Conservation (phyloP, 768 basidiomycete genomes). For the Gautieria morchelliformis region DNA sequence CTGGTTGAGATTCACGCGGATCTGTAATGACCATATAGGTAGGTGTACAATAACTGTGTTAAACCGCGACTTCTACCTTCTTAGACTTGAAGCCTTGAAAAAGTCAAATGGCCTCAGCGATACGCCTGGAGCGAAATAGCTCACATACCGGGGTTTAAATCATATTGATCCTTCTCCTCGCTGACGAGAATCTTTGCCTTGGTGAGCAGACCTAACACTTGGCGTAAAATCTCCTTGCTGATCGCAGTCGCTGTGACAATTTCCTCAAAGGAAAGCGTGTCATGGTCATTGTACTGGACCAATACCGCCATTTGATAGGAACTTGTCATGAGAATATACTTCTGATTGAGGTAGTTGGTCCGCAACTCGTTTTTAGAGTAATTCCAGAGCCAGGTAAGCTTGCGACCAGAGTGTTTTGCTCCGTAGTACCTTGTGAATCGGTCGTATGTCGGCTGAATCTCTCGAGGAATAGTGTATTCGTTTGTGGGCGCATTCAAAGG, state of each 20-base stretch:
- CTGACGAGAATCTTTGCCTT: slow-evolving; percentile 87
- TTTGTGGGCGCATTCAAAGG: slow-evolving; percentile 75
- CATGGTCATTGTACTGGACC: slow-evolving; percentile 85
- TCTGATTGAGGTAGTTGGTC: slow-evolving; percentile 87
- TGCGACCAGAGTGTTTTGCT: slow-evolving; percentile 87
- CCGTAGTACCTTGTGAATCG: slow-evolving; percentile 91
- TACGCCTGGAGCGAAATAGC: not conserved
- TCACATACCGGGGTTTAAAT: slow-evolving; percentile 70
- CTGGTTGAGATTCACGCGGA: slow-evolving; percentile 81
- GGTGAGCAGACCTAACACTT: slow-evolving; percentile 49
- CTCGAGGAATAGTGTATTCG: slow-evolving; percentile 82
- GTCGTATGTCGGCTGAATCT: slow-evolving; percentile 81
- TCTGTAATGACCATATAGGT: slow-evolving; percentile 31
- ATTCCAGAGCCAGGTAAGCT: slow-evolving; percentile 98
- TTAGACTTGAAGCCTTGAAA: slow-evolving; percentile 21
- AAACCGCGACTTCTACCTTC: slow-evolving; percentile 13
- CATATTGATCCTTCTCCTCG: slow-evolving; percentile 83
- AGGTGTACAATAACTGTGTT: not conserved
- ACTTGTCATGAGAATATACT: slow-evolving; percentile 93
- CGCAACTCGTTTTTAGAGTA: slow-evolving; percentile 94
- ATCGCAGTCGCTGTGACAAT: slow-evolving; percentile 72
- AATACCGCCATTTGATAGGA: slow-evolving; percentile 95
- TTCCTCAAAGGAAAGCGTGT: slow-evolving; percentile 77
- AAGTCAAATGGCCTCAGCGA: not conserved
- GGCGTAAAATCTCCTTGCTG: slow-evolving; percentile 64